Base-by-base conservation (phyloP, 305 asterid genomes). In the Lippia alba region DNA sequence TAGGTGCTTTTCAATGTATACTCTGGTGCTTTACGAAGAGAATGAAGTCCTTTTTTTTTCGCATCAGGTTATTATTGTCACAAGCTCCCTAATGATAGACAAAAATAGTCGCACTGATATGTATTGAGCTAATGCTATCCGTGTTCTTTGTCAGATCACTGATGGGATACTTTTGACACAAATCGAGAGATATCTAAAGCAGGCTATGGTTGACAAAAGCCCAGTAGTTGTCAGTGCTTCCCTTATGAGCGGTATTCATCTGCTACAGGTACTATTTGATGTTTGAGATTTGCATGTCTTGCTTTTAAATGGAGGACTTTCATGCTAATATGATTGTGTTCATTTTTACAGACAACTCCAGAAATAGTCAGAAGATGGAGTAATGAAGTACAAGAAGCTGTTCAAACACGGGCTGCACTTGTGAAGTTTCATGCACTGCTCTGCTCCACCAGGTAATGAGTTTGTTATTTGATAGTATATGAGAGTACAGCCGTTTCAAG, bases 211-310 rank as follows among this genome's bases (percentile, higher is more conserved):
- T 51, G 97, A 91, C 75, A 91, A 91, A 78, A 91, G 89, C 70
- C 96, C 92, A 8, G 96, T 87, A 72, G 97, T 89, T 82, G 87
- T 96, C n/a, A 91, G 96, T 83, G 96, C 97, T 64, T 91, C 97
- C 53, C 97, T 91, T 76, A 94, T 89, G 75, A 91, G 97, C 62
- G 96, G 97, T 49, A 87, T 89, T 71, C 97, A 87, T 80, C 78
- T 89, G 81, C 86, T 89, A 74, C 97, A 91, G 96, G 97, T 89
- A 72, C 75, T 57, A 61, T 32, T 34, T 30, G 62, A 36, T 56
- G 18, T 55, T 51, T 56, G 60, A 11, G 55, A 59, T 65, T n/a
- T 45, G 11, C 24, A 57, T 72, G 61, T 56, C 32, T 49, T 10
- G n/a, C n/a, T n/a, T n/a, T n/a, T n/a, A n/a, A n/a, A n/a, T n/a